Evolutionary conservation across 2,329 filamentous ascomycete genomes (phyloP), one percentile per base, ranked within the genome.

Genomic region (Ceratocystis ficicola): DNA sequence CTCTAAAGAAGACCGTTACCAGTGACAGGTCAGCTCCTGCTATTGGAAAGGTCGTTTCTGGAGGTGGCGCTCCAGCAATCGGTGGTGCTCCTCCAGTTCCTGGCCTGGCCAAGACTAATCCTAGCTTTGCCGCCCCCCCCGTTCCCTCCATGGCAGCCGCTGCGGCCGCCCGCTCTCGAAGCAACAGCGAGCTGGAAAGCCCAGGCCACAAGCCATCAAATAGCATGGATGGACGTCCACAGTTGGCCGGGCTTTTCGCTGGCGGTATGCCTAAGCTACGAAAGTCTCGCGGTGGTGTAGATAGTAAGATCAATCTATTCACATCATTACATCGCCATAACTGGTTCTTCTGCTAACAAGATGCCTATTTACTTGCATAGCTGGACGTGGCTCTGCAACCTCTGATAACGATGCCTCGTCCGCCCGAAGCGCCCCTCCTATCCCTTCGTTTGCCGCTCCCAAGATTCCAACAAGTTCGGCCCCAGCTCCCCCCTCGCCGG

Each of bases 261-360:
- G 92, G 90, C 44, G 94, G 93, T 46, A 97, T 97, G 84, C 94
- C 94, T 2, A 97, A 96, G 77, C 75, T 99, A 72, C 89, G 89
- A 74, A 96, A 95, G 78, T 83, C 86, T 2, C 88, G 90, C 66
- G 92, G 89, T 61, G 88, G 88, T 48, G 79, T 93, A 67, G 83
- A 90, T 75, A 93, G 68, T 69, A 68, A 66, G 66, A 22, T 8
- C 15, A n/a, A 8, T n/a, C n/a, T 63, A 50, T 32, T 10, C 20
- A 5, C n/a, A n/a, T 25, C 15, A 46, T 28, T 17, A 20, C 44
- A 22, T 28, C 32, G 5, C 3, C 12, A n/a, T n/a, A 25, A 32
- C n/a, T 12, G 22, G 48, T 52, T 25, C 48, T 52, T 25, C 22
- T 5, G 22, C 20, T 52, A 52, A 52, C 48, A 52, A 52, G 10